phyloP scores from a whole-genome alignment of 345 rosid genomes.

The Lepidium aucheri region DNA sequence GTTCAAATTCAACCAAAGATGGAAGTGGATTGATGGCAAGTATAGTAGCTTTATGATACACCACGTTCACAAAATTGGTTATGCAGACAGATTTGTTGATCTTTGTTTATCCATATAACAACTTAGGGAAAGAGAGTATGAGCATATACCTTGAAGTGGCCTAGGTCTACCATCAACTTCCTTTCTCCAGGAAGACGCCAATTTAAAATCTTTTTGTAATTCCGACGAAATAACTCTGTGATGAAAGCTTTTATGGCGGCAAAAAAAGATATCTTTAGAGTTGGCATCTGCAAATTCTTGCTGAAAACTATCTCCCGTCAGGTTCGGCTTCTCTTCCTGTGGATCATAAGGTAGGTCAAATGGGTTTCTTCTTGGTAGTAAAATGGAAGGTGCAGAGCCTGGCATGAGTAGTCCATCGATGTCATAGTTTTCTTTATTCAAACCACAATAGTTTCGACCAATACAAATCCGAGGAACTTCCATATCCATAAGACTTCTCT shows the following conservation, averaged over 20 bases:
- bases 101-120: no score
- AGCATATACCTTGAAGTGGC: constrained; percentile 15
- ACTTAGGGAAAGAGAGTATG: neutral
- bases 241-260: constrained; percentile 76
- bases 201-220: constrained; percentile 23
- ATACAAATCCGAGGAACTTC: constrained; percentile 41
- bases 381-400: constrained; percentile 79
- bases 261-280: constrained; percentile 47
- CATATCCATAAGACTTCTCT: constrained; percentile 32
- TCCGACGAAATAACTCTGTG: constrained; percentile 24
- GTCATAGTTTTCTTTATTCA: constrained; percentile 12
- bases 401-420: constrained; percentile 38
- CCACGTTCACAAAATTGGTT: neutral
- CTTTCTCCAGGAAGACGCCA: constrained; percentile 7
- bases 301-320: constrained; percentile 55
- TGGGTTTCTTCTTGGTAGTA: constrained; percentile 58
- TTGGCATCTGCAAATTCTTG: constrained; percentile 46
- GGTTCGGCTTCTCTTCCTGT: constrained; percentile 66
- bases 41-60: neutral
- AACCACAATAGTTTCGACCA: constrained; percentile 35
- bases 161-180: constrained; percentile 8
- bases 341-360: constrained; percentile 87
- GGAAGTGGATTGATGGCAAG: neutral
- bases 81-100: no score
- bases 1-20: neutral